Evolutionary conservation across 1,284 basidiomycete species (phyloP).

Genomic region (Amylostereum chailletii): DNA sequence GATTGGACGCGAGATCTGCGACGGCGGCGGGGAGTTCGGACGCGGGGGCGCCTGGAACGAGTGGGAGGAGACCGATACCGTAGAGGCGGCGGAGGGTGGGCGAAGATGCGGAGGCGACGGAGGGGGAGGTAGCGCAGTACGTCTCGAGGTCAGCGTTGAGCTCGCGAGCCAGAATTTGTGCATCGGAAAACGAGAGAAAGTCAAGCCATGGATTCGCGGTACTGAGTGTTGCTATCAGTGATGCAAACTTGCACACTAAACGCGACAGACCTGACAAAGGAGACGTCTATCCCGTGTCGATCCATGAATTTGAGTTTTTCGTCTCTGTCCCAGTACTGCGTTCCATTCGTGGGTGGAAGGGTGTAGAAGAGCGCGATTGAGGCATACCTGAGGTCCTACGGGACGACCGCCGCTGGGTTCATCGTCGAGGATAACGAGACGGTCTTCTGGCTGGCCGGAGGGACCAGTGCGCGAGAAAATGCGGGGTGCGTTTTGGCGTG

Average conservation of each 20-base stretch:
- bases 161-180: slow-evolving; percentile 52
- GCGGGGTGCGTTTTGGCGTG: slow-evolving; percentile 53
- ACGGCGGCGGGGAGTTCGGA: slow-evolving; percentile 53
- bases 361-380: slow-evolving; percentile 18
- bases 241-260: neutral
- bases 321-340: slow-evolving; percentile 72
- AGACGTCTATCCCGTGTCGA: slow-evolving; percentile 63
- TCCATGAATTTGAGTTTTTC: slow-evolving; percentile 78
- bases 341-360: too few species aligned
- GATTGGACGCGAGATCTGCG: slow-evolving; percentile 50
- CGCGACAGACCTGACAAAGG: slow-evolving; percentile 46
- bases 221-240: slow-evolving; percentile 23
- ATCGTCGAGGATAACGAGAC: slow-evolving; percentile 66
- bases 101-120: slow-evolving; percentile 21
- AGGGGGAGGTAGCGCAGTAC: slow-evolving; percentile 63
- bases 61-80: slow-evolving; percentile 78
- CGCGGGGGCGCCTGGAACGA: slow-evolving; percentile 56
- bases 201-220: slow-evolving; percentile 87
- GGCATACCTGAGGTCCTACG: slow-evolving; percentile 46
- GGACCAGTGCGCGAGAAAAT: slow-evolving; percentile 46
- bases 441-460: slow-evolving; percentile 45
- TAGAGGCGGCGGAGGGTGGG: slow-evolving; percentile 52
- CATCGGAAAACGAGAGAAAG: slow-evolving; percentile 65
- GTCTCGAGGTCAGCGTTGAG: slow-evolving; percentile 72
- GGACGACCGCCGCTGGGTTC: slow-evolving; percentile 71